Base-by-base conservation (phyloP, 2,329 filamentous ascomycete species). In the Fusarium setosum region DNA sequence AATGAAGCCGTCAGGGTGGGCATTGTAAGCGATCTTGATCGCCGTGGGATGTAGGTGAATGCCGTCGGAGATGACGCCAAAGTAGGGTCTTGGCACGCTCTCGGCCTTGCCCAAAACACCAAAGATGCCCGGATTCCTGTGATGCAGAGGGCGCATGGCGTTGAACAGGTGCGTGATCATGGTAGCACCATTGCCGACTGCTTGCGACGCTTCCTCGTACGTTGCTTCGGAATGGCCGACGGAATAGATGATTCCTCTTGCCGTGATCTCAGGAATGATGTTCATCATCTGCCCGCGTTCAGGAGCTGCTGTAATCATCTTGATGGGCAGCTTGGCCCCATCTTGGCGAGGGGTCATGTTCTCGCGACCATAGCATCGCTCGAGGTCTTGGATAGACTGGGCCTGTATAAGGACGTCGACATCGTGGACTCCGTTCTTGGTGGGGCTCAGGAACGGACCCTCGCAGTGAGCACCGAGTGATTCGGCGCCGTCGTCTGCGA, bases 111-210 rank as follows among this genome's bases (percentile, higher is more conserved):
- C 93, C 13, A 97, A 81, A 1, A 96, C 88, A 24, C 94, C 94
- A 75, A 97, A 97, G 70, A 97, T 89, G 34, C 94, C 94, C 0
- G 94, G 94, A 77, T 97, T 94, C 58, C 94, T 91, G 82, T 97
- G 93, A 76, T 96, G 92, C 49, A 97, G 87, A 13, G 93, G 93
- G 1, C 90, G 86, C 94, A 97, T 97, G 23, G 94, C 94, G 76
- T 97, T 97, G 86, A 97, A 97, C 2, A 97, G 84, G 73, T 97
- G 94, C 0, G 94, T 97, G 68, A 97, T 92, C 92, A 96, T 97
- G 47, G 87, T 92, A 3, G 92, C 92, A 50, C 94, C 94, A 7
- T 88, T 84, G n/a, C 81, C 82, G 4, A 96, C 86, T 18, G 92
- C 92, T 5, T 82, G 79, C 5, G 90, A 88, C 1, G 92, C 93